Evolutionary conservation across 176 grass and related monocot species (phyloP), one percentile per base, ranked within the genome.

Genomic region (Coix lacrymajobi): DNA sequence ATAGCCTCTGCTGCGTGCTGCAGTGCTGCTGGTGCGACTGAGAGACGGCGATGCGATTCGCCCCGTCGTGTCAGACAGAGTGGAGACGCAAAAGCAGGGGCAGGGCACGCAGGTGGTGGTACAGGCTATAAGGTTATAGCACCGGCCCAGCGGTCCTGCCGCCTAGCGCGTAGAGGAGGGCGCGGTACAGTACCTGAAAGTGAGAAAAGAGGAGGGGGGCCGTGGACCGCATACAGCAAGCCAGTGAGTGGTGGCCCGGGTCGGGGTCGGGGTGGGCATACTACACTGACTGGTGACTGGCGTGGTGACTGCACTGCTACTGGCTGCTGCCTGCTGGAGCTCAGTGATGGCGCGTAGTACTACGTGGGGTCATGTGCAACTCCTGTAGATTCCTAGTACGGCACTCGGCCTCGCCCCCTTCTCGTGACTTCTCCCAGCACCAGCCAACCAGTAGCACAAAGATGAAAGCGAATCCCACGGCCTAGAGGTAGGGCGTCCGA

Each of bases 361-460:
- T n/a, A 19, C 10, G 68, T 34, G 68, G 80, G 37, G 11, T 19
- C 80, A 46, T 25, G 69, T 24, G 70, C 31, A 83, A 83, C 81
- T 83, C 81, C 58, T 83, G 81, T 83, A 66, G 81, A 75, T 83
- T 83, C 58, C 60, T 75, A 37, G 60, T 76, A 76, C 71, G 81
- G 80, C 69, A 22, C 39, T 15, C 66, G 16, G 30, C 12, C 22
- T 13, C n/a, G n/a, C n/a, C n/a, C 28, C 22, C 9, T 39, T 19
- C 69, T 46, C 80, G 80, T 83, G 81, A 75, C 56, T 48, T 33
- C 4, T 33, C 4, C 8, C 71, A 75, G 44, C 44, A 11, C 13
- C 25, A 9, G 37, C 41, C 37, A 11, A 45, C 12, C 41, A 41
- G 7, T 20, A 54, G 49, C 49, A 3, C 19, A 54, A n/a, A 54